A percentile compares a stretch with the other conserved stretches of the same genome.
These are phyloP conservation scores for Elsinoe ampelina DNA, from an alignment of 2,329 filamentous ascomycete species.

Conservation along the genomic window DNA sequence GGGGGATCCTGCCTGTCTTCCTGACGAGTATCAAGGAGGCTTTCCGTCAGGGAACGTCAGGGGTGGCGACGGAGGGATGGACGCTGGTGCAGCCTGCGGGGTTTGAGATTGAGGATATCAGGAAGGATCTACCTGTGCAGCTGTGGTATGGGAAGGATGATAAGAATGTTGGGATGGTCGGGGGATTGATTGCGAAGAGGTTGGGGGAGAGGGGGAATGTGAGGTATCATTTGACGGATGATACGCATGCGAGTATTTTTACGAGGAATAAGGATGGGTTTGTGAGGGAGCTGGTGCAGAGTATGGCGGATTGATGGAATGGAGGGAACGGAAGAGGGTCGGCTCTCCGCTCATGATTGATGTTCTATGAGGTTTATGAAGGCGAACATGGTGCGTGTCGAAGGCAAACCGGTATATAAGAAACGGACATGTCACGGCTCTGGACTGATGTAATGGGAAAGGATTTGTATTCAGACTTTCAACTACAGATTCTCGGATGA, in stretches of 20 bases:
- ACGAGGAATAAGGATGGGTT: neutral
- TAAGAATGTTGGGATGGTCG: slow-evolving; percentile 17
- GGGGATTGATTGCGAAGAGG: neutral
- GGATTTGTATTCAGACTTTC: too few relatives aligned
- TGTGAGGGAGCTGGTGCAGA: neutral
- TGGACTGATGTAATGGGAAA: too few relatives aligned
- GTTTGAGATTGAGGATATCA: slow-evolving; percentile 25
- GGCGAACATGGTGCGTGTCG: too few relatives aligned
- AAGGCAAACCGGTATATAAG: too few relatives aligned
- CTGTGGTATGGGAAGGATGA: slow-evolving; percentile 30
- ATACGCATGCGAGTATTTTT: slow-evolving; percentile 2
- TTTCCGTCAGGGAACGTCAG: neutral
- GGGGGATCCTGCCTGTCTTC: neutral
- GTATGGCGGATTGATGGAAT: neutral
- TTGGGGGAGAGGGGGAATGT: neutral
- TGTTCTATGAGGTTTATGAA: too few relatives aligned
- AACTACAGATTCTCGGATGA: too few relatives aligned
- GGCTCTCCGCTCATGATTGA: too few relatives aligned
- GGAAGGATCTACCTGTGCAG: slow-evolving; percentile 18
- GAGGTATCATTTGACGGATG: neutral
- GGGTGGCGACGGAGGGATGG: neutral
- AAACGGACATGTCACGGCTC: too few relatives aligned
- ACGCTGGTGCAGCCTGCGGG: neutral
- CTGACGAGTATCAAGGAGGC: neutral
- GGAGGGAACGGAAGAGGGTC: too few relatives aligned